Base-by-base conservation (phyloP, 441 rosid species). In the Arabidopsis lyrata region DNA sequence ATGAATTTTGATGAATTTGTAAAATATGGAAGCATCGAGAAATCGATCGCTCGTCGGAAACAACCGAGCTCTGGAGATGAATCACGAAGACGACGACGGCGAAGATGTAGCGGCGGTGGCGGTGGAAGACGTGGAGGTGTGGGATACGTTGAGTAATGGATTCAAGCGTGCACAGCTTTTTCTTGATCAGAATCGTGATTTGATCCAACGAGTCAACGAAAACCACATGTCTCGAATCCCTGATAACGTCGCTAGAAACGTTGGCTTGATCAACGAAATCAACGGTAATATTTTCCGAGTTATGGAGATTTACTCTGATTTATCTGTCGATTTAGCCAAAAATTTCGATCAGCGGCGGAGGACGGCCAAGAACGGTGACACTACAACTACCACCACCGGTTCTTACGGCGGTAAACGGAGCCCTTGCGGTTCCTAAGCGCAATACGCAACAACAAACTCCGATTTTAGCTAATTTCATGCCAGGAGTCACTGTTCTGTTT, bases 151-250 rank as follows among this genome's bases (percentile, higher is more conserved):
- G 66, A 81, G 76, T 81, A 71, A 72, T 58, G 77, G 78, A 60
- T 87, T 86, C 77, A 79, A 68, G 74, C 85, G 82, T 76, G 96
- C 80, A 15, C 95, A 88, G 78, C 66, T 79, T 34, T 82, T 85
- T 12, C 81, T 92, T 39, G 98, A 92, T 73, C 82, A 81, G 70
- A 92, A 90, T 55, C 81, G 88, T 54, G 79, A 60, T 9, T 83
- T 92, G 75, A 89, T 92, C 70, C 77, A 78, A 68, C 85, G 80
- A 63, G 95, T 83, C 63, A 92, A 92, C 78, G 86, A 86, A 50
- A 92, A 92, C 38, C 93, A 88, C 60, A 84, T 60, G 53, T 90
- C 90, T 2, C 80, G 70, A 77, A 83, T 77, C 67, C 88, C 90
- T 0, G 90, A 81, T 18, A 86, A 92, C 70, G 77, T 92, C 57